A percentile compares a stretch with the other conserved stretches of the same genome.
Conservation (phyloP, 192 early-diverging fungal genomes). For the Umbelopsis ramanniana region DNA sequence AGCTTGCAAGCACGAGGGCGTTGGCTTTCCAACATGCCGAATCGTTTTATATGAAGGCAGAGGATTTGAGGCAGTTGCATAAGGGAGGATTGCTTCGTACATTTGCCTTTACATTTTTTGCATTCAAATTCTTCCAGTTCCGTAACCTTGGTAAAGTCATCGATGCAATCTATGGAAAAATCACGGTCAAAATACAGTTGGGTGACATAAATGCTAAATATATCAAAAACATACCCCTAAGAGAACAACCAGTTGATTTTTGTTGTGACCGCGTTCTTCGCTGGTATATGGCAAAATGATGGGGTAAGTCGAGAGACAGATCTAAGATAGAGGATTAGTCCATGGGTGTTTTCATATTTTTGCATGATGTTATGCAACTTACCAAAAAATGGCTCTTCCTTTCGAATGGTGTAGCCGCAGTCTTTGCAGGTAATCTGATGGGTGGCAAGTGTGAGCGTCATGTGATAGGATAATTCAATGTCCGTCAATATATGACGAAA, state of each 20-base stretch:
- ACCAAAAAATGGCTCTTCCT: slow-evolving; percentile 19
- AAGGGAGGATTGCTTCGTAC: slow-evolving; percentile 5
- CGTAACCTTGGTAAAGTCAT: slow-evolving; percentile 2
- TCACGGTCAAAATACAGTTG: too few relatives aligned
- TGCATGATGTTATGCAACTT: background rate
- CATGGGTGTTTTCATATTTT: too few relatives aligned
- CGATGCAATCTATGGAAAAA: slow-evolving; percentile 20
- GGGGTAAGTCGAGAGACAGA: slow-evolving; percentile 9
- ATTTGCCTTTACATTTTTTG: slow-evolving; percentile 19
- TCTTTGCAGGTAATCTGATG: slow-evolving; percentile 11
- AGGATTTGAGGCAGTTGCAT: slow-evolving; percentile 16
- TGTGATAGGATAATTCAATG: background rate
- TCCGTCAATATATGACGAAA: background rate
- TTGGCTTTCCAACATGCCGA: slow-evolving; percentile 1
- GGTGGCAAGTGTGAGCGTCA: background rate
- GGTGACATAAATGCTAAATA: too few relatives aligned
- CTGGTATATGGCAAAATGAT: background rate
- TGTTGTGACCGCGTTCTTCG: slow-evolving; percentile 5
- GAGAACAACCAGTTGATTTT: slow-evolving; percentile 6
- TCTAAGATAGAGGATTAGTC: background rate
- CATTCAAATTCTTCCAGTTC: slow-evolving; percentile 19
- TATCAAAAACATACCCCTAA: background rate
- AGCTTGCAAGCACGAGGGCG: slow-evolving; percentile 8
- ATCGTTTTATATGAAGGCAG: slow-evolving; percentile 5
- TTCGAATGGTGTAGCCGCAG: slow-evolving; percentile 19